Conservation (phyloP, 768 basidiomycete species). For the Suillus decipiens region DNA sequence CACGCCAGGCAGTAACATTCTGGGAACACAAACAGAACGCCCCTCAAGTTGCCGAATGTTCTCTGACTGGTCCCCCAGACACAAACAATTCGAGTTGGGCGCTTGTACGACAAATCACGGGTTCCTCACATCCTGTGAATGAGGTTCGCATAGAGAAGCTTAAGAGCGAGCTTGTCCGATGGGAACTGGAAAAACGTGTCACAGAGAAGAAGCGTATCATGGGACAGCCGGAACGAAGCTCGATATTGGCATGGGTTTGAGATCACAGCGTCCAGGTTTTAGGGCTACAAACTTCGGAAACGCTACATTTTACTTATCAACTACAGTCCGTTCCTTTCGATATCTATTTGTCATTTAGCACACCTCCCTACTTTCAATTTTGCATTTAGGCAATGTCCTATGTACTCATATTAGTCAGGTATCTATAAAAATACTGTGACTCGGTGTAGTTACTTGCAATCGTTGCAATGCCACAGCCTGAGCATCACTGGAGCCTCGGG, state of each 20-base stretch:
- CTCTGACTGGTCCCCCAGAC: conserved; percentile 20
- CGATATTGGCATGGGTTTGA: conserved; percentile 9
- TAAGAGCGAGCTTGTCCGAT: conserved; percentile 45
- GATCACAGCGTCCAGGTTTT: background rate
- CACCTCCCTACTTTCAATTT: background rate
- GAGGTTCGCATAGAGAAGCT: conserved; percentile 43
- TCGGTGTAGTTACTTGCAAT: too few relatives aligned
- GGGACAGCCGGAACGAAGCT: conserved; percentile 23
- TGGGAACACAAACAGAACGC: conserved; percentile 65
- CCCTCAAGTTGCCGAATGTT: conserved; percentile 21
- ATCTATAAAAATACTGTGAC: background rate
- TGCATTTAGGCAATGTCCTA: background rate
- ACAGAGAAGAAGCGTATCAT: conserved; percentile 22
- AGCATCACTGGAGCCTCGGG: too few relatives aligned
- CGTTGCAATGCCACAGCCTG: too few relatives aligned
- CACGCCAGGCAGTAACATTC: conserved; percentile 76
- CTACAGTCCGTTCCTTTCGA: background rate
- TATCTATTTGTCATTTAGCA: background rate
- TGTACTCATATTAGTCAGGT: background rate
- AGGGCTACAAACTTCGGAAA: background rate
- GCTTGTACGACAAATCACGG: conserved; percentile 34
- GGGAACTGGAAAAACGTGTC: conserved; percentile 41
- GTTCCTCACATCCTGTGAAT: conserved; percentile 47
- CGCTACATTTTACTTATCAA: background rate
- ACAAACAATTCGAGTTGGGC: conserved; percentile 15